Evolutionary conservation across 129 eudicot species (phyloP), one percentile per base, ranked within the genome.

Genomic region (Oenanthe sinensis): DNA sequence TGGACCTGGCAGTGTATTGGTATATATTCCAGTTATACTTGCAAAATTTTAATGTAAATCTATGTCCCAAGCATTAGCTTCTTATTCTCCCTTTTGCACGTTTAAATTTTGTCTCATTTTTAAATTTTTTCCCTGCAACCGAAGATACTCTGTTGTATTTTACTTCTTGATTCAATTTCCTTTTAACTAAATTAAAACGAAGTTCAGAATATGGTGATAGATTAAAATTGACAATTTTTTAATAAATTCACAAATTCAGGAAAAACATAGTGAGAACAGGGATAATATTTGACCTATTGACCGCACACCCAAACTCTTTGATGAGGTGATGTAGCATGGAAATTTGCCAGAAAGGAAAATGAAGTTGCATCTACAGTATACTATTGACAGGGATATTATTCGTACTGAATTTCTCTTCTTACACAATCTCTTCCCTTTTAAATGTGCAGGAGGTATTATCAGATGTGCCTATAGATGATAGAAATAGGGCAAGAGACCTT

Each of bases 1-100:
- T 68, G 99, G 99, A 67, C 99, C 99, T 69, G 97, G 99, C 82
- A 95, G 99, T 82, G 82, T 85, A 26, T 83, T 95, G 92, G 99
- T 95, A 92, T 95, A 92, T 81, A 84, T 82, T 74, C n/a, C 50
- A n/a, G 8, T 73, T 30, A 42, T 12, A 73, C 30, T 45, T 6
- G 14, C 60, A 15, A 11, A 44, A 6, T 46, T 42, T 74, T 26
- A 20, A 46, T 74, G 24, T 74, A 74, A 74, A 46, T 73, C 37
- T 73, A 72, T 37, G 17, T 73, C 42, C 16, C 48, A 40, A 22
- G 30, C 75, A 40, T 42, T n/a, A 19, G 14, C 14, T 24, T 20
- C 26, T 19, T 42, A 8, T 7, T 40, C 26, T 72, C 28, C 54
- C 37, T 72, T n/a, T 72, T 44, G 54, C 24, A 47, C 44, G 36